phyloP scores from a whole-genome alignment of 805 yeast genomes.

The Metschnikowia lachancei region DNA sequence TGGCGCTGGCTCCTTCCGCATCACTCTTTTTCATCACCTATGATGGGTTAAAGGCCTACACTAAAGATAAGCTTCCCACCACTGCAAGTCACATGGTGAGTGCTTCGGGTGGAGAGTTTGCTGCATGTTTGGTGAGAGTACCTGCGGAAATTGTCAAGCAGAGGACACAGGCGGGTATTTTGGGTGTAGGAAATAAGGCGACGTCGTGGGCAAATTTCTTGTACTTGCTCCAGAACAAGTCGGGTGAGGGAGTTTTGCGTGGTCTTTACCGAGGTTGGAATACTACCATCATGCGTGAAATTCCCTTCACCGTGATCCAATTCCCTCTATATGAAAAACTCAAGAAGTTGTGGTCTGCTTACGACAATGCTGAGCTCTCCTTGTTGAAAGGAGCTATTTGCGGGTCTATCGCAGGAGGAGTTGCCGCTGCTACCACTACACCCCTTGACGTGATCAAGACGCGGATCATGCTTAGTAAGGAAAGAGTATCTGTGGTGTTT shows the following conservation, averaged over 20 bases:
- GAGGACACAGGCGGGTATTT: slow-evolving; percentile 65
- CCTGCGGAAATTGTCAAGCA: slow-evolving; percentile 97
- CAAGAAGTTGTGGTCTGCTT: slow-evolving; percentile 57
- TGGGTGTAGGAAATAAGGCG: slow-evolving; percentile 32
- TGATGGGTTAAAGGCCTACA: slow-evolving; percentile 61
- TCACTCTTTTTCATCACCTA: slow-evolving; percentile 62
- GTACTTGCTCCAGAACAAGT: slow-evolving; percentile 55
- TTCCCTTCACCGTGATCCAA: slow-evolving; percentile 94
- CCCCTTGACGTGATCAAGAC: slow-evolving; percentile 80
- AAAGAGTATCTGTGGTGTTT: slow-evolving; percentile 42
- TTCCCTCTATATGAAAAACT: slow-evolving; percentile 89
- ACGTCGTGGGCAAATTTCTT: slow-evolving; percentile 72
- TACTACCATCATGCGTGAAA: slow-evolving; percentile 89
- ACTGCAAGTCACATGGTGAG: slow-evolving; percentile 73
- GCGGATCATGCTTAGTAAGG: slow-evolving; percentile 73
- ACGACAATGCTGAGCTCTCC: slow-evolving; percentile 42
- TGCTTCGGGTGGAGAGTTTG: slow-evolving; percentile 86
- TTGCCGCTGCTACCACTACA: slow-evolving; percentile 79
- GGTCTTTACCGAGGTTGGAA: slow-evolving; percentile 93
- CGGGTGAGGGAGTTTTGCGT: slow-evolving; percentile 72
- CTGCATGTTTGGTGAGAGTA: slow-evolving; percentile 91
- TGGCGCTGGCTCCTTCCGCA: slow-evolving; percentile 86
- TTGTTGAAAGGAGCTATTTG: slow-evolving; percentile 80
- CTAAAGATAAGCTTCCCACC: slow-evolving; percentile 31
- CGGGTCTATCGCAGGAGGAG: slow-evolving; percentile 79